These are phyloP conservation scores for Dimargaris cristalligena DNA, from an alignment of 192 early-diverging fungal species.

Conservation along the genomic window DNA sequence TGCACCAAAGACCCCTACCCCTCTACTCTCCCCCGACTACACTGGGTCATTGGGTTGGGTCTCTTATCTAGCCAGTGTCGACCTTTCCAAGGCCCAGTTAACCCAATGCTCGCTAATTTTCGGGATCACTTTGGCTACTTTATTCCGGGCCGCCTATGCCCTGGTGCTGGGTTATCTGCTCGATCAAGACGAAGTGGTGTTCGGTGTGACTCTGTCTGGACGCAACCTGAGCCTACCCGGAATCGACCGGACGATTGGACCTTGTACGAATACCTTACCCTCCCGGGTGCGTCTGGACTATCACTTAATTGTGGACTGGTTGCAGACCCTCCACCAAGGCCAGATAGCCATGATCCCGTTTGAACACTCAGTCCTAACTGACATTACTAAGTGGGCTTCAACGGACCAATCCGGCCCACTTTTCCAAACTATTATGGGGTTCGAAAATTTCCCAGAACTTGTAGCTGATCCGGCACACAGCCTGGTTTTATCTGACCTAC, in stretches of 20 bases:
- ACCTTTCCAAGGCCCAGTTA: background rate
- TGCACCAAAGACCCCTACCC: background rate
- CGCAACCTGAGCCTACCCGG: background rate
- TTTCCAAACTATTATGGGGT: no score
- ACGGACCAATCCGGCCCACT: no score
- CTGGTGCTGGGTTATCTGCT: background rate
- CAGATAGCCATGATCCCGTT: no score
- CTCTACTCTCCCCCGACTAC: background rate
- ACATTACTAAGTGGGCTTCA: no score
- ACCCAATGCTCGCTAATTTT: background rate
- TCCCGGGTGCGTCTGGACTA: background rate
- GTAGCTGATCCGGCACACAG: no score
- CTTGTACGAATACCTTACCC: constrained; percentile 3
- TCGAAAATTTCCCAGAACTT: no score
- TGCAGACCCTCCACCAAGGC: no score
- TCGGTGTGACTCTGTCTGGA: constrained; percentile 1
- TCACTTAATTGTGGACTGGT: background rate
- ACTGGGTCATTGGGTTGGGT: no score
- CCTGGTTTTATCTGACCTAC: no score
- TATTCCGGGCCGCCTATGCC: constrained; percentile 7
- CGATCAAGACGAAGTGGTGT: background rate
- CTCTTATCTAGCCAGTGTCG: background rate
- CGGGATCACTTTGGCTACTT: background rate
- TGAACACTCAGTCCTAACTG: no score
- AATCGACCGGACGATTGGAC: background rate